A percentile compares a stretch with the other conserved stretches of the same genome.
Evolutionary conservation across 768 basidiomycete genomes (phyloP).

Genomic region (Trametes coccinea): DNA sequence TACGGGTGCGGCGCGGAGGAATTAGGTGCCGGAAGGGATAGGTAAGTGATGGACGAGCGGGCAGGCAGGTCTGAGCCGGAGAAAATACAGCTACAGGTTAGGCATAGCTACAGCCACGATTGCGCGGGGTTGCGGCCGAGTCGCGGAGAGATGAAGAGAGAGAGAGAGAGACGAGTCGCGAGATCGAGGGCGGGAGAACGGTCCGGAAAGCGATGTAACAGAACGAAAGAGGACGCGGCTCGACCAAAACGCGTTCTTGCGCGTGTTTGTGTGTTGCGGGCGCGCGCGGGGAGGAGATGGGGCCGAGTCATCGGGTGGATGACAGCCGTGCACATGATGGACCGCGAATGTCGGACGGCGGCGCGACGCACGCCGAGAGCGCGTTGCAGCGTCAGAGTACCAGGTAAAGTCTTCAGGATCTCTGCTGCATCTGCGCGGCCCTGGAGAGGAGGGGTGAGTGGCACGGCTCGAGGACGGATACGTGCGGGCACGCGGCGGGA

Average conservation of each 20-base stretch:
- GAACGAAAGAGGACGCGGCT: not conserved
- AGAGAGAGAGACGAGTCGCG: not conserved
- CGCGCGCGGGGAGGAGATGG: too few relatives aligned
- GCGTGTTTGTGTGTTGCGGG: too few relatives aligned
- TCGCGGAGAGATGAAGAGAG: not conserved
- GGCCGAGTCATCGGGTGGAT: too few relatives aligned
- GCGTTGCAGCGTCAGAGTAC: not conserved
- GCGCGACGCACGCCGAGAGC: not conserved
- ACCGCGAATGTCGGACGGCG: not conserved
- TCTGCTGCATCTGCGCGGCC: not conserved
- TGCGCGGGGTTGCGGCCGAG: constrained; percentile 11
- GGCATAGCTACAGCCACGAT: constrained; percentile 15
- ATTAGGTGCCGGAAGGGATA: not conserved
- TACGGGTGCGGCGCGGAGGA: not conserved
- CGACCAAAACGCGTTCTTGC: too few relatives aligned
- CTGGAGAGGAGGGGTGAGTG: not conserved
- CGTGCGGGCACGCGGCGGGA: not conserved
- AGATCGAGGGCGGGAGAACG: not conserved
- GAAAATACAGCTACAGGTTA: constrained; percentile 21
- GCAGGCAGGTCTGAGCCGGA: not conserved
- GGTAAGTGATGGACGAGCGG: not conserved
- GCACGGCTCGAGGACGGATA: not conserved
- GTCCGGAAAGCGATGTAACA: constrained; percentile 8
- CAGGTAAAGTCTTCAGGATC: not conserved
- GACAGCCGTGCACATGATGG: not conserved